Conservation (phyloP, 139 green algal genomes). For the Chlorella vulgaris region DNA sequence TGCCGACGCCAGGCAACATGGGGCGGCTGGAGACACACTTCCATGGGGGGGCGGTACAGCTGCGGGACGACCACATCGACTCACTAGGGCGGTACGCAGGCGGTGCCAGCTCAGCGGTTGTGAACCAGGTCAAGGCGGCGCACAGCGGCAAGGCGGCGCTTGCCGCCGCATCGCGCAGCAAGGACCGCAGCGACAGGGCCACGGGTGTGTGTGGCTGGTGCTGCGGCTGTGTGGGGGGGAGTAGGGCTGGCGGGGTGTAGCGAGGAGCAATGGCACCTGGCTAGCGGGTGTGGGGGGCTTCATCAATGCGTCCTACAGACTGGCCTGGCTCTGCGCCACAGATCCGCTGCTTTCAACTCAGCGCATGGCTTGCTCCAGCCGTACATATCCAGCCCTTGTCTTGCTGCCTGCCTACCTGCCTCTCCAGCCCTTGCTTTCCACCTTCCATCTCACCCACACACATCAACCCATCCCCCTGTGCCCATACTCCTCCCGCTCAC, state of each 20-base stretch:
- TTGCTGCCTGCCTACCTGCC: background rate
- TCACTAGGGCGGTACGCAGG: slow-evolving; percentile 43
- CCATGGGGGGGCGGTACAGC: slow-evolving; percentile 31
- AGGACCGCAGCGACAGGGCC: slow-evolving; percentile 90
- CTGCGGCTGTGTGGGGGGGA: background rate
- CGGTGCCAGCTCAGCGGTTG: slow-evolving; percentile 32
- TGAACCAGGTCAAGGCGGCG: slow-evolving; percentile 31
- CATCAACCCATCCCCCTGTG: background rate
- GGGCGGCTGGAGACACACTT: slow-evolving; percentile 67
- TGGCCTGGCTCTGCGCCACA: too few species aligned
- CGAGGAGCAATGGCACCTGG: too few species aligned
- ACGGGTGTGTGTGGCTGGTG: slow-evolving; percentile 64
- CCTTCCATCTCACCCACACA: background rate
- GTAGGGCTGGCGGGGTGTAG: too few species aligned
- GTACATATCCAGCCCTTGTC: background rate
- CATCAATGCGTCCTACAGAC: too few species aligned
- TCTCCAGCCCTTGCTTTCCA: background rate
- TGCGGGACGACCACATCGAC: slow-evolving; percentile 60
- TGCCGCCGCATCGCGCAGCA: slow-evolving; percentile 28
- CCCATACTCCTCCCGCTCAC: too few species aligned
- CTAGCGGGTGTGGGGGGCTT: too few species aligned
- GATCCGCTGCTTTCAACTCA: background rate
- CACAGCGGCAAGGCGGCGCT: slow-evolving; percentile 42
- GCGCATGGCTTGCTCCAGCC: background rate
- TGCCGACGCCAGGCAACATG: slow-evolving; percentile 38